Conservation (phyloP, 1,139 yeast genomes). For the Geotrichum fermentans region DNA sequence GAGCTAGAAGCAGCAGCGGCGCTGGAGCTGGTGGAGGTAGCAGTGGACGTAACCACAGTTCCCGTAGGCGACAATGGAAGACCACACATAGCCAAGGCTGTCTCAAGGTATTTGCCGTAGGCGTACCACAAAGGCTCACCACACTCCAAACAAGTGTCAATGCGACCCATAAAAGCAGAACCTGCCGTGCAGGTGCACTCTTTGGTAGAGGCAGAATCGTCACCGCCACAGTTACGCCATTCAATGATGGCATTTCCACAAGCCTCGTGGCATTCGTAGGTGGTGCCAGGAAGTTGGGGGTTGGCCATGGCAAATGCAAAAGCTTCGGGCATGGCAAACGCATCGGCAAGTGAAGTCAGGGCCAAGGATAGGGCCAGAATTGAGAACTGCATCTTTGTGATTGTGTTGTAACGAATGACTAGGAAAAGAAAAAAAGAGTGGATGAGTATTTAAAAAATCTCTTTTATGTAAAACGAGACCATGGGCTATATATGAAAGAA, state of each 20-base stretch:
- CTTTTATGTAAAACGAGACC: too few species aligned
- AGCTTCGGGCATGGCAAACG: slow-evolving; percentile 21
- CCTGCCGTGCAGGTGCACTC: slow-evolving; percentile 15
- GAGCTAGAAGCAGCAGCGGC: slow-evolving; percentile 7
- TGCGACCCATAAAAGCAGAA: slow-evolving; percentile 8
- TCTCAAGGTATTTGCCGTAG: slow-evolving; percentile 15
- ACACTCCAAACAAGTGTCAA: slow-evolving; percentile 17
- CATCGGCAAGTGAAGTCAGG: slow-evolving; percentile 3
- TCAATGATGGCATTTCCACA: slow-evolving; percentile 20
- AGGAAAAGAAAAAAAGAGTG: too few species aligned
- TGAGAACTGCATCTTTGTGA: too few species aligned
- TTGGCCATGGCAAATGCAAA: slow-evolving; percentile 20
- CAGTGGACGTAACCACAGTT: not conserved
- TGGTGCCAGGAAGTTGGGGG: slow-evolving; percentile 21
- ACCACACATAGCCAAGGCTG: slow-evolving; percentile 6
- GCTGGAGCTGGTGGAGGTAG: not conserved
- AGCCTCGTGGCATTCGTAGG: slow-evolving; percentile 16
- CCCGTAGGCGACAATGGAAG: slow-evolving; percentile 16
- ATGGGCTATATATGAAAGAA: too few species aligned
- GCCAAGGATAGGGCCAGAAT: not conserved
- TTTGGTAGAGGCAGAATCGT: slow-evolving; percentile 4
- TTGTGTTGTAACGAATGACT: too few species aligned
- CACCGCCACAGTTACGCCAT: slow-evolving; percentile 15
- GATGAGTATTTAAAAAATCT: too few species aligned
- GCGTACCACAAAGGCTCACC: slow-evolving; percentile 17